Conservation (phyloP, 2,329 filamentous ascomycete genomes). For the Leptographium wingfieldii region DNA sequence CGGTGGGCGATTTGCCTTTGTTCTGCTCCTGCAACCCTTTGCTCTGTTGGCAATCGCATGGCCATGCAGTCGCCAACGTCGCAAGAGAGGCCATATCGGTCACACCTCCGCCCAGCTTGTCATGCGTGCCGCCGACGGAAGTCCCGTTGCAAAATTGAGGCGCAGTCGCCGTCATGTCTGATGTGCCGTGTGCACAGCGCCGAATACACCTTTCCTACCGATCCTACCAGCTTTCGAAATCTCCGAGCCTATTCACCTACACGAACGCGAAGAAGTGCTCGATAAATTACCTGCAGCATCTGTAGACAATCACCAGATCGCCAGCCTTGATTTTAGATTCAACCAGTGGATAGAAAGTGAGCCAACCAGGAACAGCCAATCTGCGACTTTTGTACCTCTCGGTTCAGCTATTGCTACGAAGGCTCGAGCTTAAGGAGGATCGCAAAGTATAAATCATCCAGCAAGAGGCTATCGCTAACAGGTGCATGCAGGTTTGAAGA, state of each 20-base stretch:
- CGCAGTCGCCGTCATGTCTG: slow-evolving; percentile 37
- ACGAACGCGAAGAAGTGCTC: slow-evolving; percentile 19
- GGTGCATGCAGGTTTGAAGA: not conserved
- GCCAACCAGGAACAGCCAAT: slow-evolving; percentile 29
- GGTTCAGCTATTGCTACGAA: slow-evolving; percentile 30
- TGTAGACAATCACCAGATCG: not conserved
- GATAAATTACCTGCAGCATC: slow-evolving; percentile 10
- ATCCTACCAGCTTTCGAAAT: not conserved
- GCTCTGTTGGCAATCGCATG: not conserved
- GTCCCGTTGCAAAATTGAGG: slow-evolving; percentile 46
- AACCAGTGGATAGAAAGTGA: not conserved
- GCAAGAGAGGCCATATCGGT: slow-evolving; percentile 39
- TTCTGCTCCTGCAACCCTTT: not conserved
- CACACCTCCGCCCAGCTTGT: slow-evolving; percentile 49
- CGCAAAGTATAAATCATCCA: not conserved
- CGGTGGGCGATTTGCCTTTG: not conserved
- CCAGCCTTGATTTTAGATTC: not conserved
- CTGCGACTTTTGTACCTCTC: slow-evolving; percentile 38
- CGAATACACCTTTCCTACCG: slow-evolving; percentile 25
- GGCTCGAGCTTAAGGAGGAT: slow-evolving; percentile 31
- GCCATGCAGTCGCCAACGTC: not conserved
- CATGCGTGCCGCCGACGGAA: slow-evolving; percentile 47
- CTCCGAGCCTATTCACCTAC: not conserved
- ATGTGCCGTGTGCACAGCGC: slow-evolving; percentile 46
- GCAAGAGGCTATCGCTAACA: not conserved